Conservation (phyloP, 1,284 basidiomycete genomes). For the Coniferiporia sulphurascens region DNA sequence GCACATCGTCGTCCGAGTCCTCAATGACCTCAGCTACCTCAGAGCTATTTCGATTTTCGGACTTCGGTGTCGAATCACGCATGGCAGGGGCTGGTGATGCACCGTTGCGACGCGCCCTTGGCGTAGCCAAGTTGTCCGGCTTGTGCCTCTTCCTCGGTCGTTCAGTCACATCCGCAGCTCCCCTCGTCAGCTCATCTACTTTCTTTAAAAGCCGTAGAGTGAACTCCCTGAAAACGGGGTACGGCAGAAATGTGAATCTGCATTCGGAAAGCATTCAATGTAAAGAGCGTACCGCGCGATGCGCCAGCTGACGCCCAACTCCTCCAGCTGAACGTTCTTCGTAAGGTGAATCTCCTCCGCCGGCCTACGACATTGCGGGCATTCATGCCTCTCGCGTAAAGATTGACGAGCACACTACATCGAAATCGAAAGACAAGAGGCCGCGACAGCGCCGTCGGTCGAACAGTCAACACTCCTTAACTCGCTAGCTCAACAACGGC, state of each 20-base stretch:
- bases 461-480: background rate
- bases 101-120: background rate
- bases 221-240: conserved; percentile 31
- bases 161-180: background rate
- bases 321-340: conserved; percentile 56
- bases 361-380: conserved; percentile 58
- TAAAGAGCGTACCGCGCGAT: conserved; percentile 46
- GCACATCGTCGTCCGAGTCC: conserved; percentile 8
- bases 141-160: conserved; percentile 13
- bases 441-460: too few relatives aligned
- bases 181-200: conserved; percentile 3
- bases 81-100: background rate
- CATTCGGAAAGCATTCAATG: background rate
- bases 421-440: conserved; percentile 7
- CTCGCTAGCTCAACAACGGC: background rate
- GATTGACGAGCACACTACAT: conserved; percentile 58
- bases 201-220: conserved; percentile 30
- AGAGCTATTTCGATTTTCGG: background rate
- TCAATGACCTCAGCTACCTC: conserved; percentile 6
- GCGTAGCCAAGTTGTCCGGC: background rate
- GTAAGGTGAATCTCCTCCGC: conserved; percentile 55
- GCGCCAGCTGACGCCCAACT: conserved; percentile 57
- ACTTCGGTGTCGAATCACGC: background rate
- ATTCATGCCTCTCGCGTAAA: conserved; percentile 53
- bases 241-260: background rate